A percentile compares a stretch with the other conserved stretches of the same genome.
Evolutionary conservation across 148 eudicot species (phyloP).

Genomic region (Spergularia bocconei): DNA sequence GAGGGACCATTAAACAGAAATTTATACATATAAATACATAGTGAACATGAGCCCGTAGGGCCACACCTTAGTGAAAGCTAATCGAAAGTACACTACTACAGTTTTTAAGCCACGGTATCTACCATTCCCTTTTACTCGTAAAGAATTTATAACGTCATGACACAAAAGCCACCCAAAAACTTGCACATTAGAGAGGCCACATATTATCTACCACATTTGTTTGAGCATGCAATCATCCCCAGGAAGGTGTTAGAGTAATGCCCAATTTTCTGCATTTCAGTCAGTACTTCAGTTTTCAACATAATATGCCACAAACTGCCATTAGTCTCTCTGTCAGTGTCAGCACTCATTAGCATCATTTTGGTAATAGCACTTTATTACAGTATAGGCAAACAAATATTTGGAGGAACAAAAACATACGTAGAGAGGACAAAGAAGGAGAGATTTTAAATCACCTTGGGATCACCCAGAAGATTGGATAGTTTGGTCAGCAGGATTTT

Average conservation of each 20-base stretch:
- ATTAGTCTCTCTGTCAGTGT: not conserved
- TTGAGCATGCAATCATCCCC: not conserved
- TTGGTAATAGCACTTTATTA: not conserved
- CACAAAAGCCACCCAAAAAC: not conserved
- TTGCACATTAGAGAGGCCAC: not conserved
- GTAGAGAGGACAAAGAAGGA: not conserved
- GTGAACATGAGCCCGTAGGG: no score
- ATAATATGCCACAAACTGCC: not conserved
- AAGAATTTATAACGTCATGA: not conserved
- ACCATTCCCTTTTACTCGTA: not conserved
- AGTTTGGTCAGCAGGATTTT: slow-evolving; percentile 49
- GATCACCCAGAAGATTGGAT: slow-evolving; percentile 57
- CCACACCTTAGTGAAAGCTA: no score
- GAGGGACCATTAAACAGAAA: no score
- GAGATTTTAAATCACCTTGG: slow-evolving; percentile 48
- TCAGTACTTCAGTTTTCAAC: not conserved
- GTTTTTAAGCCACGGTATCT: no score
- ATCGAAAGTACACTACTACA: no score
- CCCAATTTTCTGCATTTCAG: not conserved
- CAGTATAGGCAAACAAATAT: not conserved
- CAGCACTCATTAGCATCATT: not conserved
- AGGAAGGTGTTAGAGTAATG: not conserved
- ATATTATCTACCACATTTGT: not conserved
- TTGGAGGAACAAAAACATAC: not conserved
- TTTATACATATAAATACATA: no score